Evolutionary conservation across 2,329 filamentous ascomycete species (phyloP), one percentile per base, ranked within the genome.

Genomic region (Rhytidhysteron rufulum): DNA sequence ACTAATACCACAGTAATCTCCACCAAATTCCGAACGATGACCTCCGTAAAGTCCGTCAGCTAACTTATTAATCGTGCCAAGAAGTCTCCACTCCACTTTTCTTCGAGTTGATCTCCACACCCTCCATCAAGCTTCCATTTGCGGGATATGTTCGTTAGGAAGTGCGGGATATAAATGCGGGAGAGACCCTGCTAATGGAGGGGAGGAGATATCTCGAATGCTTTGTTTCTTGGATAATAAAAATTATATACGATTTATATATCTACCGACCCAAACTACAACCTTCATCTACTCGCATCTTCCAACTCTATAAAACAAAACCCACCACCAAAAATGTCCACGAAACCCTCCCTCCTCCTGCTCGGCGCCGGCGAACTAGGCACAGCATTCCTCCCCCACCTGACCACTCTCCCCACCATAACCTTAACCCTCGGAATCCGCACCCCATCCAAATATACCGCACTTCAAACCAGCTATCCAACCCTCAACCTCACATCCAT

Each of bases 321-420:
- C 21, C 17, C n/a, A 15, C 6, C 17, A 29, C 25, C 31, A 25
- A 35, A 18, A 5, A 39, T 21, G 31, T 7, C 35, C 21, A 22
- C 36, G 7, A 15, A 20, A 13, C 21, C 22, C 4, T 36, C 35
- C 21, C 66, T 84, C 41, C 78, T 85, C 36, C 68, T 86, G 37
- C 65, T 86, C 42, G 82, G 83, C 38, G 78, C 78, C n/a, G 82
- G 82, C 42, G 82, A 86, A 64, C 74, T 86, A 11, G 83, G 82
- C 35, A 63, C 68, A 4, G 69, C 75, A 13, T 67, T 85, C 42
- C 64, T 85, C 13, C 57, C 69, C 22, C 66, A 72, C 9, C 69
- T 86, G 6, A 55, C 66, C 11, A 35, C 48, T 0, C 75, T 82
- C 47, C 69, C 74, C 0, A 53, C 63, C 27, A 60, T 57, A 6